Conservation (phyloP, 2,329 filamentous ascomycete genomes). For the Colletotrichum coccodes region DNA sequence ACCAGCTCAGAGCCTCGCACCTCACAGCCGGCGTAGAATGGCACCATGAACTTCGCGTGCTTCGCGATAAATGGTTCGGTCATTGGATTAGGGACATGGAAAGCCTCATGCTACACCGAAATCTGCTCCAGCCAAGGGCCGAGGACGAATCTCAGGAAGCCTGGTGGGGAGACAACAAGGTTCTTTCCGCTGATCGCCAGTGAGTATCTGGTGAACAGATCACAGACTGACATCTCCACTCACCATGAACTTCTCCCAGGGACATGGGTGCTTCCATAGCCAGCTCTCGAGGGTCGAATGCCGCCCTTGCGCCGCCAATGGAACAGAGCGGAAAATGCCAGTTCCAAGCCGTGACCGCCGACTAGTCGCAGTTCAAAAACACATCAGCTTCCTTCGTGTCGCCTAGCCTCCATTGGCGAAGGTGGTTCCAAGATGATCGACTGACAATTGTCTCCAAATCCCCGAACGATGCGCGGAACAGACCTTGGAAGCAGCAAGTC, state of each 20-base stretch:
- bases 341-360: neutral
- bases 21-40: too few relatives aligned
- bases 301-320: neutral
- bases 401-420: too few relatives aligned
- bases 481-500: neutral
- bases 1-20: too few relatives aligned
- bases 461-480: neutral
- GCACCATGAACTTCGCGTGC: neutral
- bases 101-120: neutral
- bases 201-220: neutral
- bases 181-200: slow-evolving; percentile 18
- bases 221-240: slow-evolving; percentile 5
- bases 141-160: neutral
- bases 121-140: neutral
- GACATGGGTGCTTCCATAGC: neutral
- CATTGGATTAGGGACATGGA: neutral
- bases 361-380: neutral
- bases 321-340: neutral
- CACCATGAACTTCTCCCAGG: neutral
- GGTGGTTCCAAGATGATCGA: neutral
- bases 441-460: neutral
- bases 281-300: neutral
- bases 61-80: neutral
- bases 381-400: neutral
- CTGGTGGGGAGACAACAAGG: neutral